Evolutionary conservation across 1,139 yeast species (phyloP).

Genomic region (Dujonia santamariae): DNA sequence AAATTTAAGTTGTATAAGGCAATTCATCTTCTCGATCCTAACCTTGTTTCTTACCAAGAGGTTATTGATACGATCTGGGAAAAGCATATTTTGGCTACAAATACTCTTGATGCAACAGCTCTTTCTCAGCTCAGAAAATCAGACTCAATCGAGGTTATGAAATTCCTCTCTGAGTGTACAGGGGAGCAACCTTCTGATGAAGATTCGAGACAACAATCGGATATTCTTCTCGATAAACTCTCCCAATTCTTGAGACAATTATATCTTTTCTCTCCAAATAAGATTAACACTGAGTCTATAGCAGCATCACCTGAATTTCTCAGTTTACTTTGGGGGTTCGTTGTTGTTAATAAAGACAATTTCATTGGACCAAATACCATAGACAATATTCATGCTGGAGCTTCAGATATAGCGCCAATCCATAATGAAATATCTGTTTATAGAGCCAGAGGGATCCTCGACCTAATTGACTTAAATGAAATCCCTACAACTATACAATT

Average conservation of each 20-base stretch:
- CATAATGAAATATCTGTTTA: conserved; percentile 15
- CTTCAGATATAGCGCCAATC: background rate
- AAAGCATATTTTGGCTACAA: conserved; percentile 22
- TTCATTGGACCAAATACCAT: conserved; percentile 25
- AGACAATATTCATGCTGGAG: conserved; percentile 16
- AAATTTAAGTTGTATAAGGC: conserved; percentile 35
- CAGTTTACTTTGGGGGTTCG: conserved; percentile 37
- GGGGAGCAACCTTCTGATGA: conserved; percentile 1
- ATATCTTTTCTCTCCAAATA: background rate
- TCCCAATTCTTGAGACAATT: conserved; percentile 3
- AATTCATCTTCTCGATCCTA: conserved; percentile 35
- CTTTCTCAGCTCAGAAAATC: background rate
- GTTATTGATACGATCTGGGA: conserved; percentile 22
- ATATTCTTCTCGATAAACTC: conserved; percentile 1
- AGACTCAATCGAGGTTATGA: conserved; percentile 1
- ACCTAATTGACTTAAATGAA: conserved; percentile 9
- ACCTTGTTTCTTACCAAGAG: conserved; percentile 22
- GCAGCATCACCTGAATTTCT: conserved; percentile 26
- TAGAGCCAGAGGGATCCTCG: conserved; percentile 29
- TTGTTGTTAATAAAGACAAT: conserved; percentile 11
- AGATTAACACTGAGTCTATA: conserved; percentile 1
- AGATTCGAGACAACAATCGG: conserved; percentile 1
- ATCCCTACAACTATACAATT: conserved; percentile 3
- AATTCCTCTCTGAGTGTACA: conserved; percentile 1
- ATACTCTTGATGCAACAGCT: background rate